Base-by-base conservation (phyloP, 2,329 filamentous ascomycete genomes). In the Alternaria sp. region DNA sequence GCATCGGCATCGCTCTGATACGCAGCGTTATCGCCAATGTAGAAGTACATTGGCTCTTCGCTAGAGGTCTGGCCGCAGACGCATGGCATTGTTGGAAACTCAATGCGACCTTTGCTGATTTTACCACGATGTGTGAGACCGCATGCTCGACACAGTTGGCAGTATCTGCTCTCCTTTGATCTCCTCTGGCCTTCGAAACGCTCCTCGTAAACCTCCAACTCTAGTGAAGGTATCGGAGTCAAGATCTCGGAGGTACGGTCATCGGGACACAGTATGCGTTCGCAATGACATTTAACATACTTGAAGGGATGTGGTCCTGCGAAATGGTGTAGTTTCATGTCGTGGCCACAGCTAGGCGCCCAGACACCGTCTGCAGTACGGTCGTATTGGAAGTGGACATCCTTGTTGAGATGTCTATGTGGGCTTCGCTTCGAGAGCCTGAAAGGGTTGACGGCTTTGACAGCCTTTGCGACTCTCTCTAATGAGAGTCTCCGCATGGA, bases 211-310 rank as follows among this genome's bases (percentile, higher is more conserved):
- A 32, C 15, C 28, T 36, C 49, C 49, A 23, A 25, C 15, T 15
- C 0, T 9, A 40, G 28, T 12, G 17, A 40, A 0, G 11, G 12
- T 5, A 43, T 0, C 1, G 32, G 32, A 17, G 26, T 60, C 28
- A 60, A 21, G 28, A 60, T 52, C 19, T 45, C 28, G 1, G 50
- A 47, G 4, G 26, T 60, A 15, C 50, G 40, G 30, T 49, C 50
- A 12, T 25, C 21, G 4, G 19, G 25, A 23, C 49, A 47, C 15
- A 54, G 43, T 11, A 59, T 43, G 28, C 57, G 59, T 8, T 57
- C 54, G 19, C 54, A 62, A 25, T 13, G n/a, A 36, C 59, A 62
- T 9, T 28, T 40, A 2, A 62, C 7, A 36, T 56, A 56, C 26
- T 50, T 53, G 47, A 62, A 58, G 10, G 59, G 59, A 21, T 62